phyloP scores from a whole-genome alignment of 78 protist genomes.

The Dictyostelium intermedium region DNA sequence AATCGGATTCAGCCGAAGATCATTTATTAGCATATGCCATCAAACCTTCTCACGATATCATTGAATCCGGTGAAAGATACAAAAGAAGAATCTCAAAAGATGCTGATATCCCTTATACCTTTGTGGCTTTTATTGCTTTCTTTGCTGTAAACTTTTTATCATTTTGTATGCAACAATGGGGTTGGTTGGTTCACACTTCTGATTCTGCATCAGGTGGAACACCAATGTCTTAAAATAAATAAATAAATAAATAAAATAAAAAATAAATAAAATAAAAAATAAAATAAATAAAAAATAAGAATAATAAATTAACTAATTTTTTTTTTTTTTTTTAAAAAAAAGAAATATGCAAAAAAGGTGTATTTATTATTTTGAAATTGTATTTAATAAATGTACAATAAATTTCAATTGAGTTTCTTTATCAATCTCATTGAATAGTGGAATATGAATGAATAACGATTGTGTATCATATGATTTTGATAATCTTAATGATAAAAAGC shows the following conservation, averaged over 20 bases:
- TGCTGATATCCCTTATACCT: constrained; percentile 45
- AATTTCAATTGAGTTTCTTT: not conserved
- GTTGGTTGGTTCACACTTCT: constrained; percentile 31
- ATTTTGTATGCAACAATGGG: constrained; percentile 70
- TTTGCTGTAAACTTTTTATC: constrained; percentile 51
- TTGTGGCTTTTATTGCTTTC: constrained; percentile 35
- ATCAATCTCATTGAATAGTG: not conserved
- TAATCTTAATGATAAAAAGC: constrained; percentile 17
- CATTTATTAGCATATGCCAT: constrained; percentile 46
- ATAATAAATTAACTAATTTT: too few species aligned
- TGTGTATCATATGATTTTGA: not conserved
- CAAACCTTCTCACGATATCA: constrained; percentile 41
- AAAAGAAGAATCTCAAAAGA: constrained; percentile 16
- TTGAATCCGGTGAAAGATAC: constrained; percentile 60
- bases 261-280: not conserved
- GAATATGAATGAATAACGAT: not conserved
- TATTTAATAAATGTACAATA: not conserved
- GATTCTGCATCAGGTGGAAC: constrained; percentile 16
- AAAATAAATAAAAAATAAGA: too few species aligned
- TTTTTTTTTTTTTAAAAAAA: too few species aligned
- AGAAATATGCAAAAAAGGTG: not conserved
- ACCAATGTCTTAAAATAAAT: constrained; percentile 17
- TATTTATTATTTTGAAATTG: not conserved
- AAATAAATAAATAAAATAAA: too few species aligned
- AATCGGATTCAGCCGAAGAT: constrained; percentile 46